phyloP scores from a whole-genome alignment of 352 stramenopile genomes.

The Pythium sp. region DNA sequence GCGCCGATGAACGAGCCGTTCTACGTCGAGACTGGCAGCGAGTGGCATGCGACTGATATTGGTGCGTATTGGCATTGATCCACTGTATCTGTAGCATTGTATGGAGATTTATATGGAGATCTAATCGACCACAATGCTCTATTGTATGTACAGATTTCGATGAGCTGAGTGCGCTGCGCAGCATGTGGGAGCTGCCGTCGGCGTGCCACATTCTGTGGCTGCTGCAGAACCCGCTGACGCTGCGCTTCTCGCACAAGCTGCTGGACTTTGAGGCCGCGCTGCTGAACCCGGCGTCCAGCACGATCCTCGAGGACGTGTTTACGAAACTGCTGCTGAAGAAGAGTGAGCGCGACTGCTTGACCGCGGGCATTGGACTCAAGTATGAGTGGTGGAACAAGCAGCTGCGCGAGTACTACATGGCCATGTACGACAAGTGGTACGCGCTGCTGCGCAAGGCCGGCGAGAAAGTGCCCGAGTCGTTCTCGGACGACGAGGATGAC shows the following conservation, averaged over 20 bases:
- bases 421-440: constrained; percentile 83
- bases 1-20: constrained; percentile 54
- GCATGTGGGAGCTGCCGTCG: constrained; percentile 73
- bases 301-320: constrained; percentile 80
- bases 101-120: neutral
- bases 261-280: constrained; percentile 82
- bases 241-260: constrained; percentile 75
- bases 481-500: constrained; percentile 68
- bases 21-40: constrained; percentile 60
- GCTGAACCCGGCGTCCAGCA: constrained; percentile 65
- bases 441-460: constrained; percentile 69
- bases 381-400: constrained; percentile 90
- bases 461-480: constrained; percentile 59
- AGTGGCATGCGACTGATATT: constrained; percentile 70
- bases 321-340: constrained; percentile 85
- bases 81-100: neutral
- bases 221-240: constrained; percentile 71
- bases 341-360: constrained; percentile 74
- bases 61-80: constrained; percentile 10
- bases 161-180: constrained; percentile 53
- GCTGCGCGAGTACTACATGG: constrained; percentile 77
- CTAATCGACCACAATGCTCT: neutral
- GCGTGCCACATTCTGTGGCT: constrained; percentile 84
- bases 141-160: constrained; percentile 48
- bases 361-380: constrained; percentile 72